Percentiles rank a stretch among this genome's conserved stretches.
Conservation (phyloP, 768 basidiomycete genomes). For the Podaxis pistillaris region DNA sequence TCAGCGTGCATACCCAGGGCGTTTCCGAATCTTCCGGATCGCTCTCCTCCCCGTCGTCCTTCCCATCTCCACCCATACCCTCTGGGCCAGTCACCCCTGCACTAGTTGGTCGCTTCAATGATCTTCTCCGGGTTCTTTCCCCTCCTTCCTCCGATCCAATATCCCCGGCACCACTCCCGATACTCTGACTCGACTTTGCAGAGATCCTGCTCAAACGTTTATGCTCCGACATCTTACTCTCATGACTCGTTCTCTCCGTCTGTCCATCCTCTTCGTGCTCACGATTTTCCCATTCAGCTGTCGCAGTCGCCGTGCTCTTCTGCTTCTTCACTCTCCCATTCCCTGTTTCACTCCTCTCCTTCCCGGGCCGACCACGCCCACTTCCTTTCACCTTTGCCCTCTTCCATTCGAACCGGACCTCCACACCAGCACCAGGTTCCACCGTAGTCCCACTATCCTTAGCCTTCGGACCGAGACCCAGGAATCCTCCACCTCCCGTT, state of each 20-base stretch:
- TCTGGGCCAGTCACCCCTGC: neutral
- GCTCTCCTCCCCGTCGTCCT: slow-evolving; percentile 72
- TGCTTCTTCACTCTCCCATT: neutral
- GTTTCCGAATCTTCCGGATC: slow-evolving; percentile 97
- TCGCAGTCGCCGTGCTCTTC: neutral
- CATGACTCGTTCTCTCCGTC: slow-evolving; percentile 5
- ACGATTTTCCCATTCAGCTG: neutral
- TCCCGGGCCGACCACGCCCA: slow-evolving; percentile 24
- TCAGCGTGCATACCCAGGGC: slow-evolving; percentile 90
- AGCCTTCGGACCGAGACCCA: slow-evolving; percentile 13
- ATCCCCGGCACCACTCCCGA: slow-evolving; percentile 24
- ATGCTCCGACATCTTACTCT: slow-evolving; percentile 5
- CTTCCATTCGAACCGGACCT: slow-evolving; percentile 82
- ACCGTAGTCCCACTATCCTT: neutral
- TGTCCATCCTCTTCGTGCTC: slow-evolving; percentile 2
- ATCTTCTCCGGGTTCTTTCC: slow-evolving; percentile 20
- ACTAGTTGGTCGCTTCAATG: slow-evolving; percentile 10
- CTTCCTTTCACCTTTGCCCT: slow-evolving; percentile 41
- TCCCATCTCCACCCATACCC: slow-evolving; percentile 19
- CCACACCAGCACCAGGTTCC: slow-evolving; percentile 43
- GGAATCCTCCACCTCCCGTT: neutral
- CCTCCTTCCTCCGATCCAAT: slow-evolving; percentile 30
- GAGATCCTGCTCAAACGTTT: slow-evolving; percentile 30
- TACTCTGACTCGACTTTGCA: slow-evolving; percentile 33
- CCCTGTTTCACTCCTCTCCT: slow-evolving; percentile 21